A percentile compares a stretch with the other conserved stretches of the same genome.
phyloP scores from a whole-genome alignment of 2,329 filamentous ascomycete species.

The Xylaria arbuscula region DNA sequence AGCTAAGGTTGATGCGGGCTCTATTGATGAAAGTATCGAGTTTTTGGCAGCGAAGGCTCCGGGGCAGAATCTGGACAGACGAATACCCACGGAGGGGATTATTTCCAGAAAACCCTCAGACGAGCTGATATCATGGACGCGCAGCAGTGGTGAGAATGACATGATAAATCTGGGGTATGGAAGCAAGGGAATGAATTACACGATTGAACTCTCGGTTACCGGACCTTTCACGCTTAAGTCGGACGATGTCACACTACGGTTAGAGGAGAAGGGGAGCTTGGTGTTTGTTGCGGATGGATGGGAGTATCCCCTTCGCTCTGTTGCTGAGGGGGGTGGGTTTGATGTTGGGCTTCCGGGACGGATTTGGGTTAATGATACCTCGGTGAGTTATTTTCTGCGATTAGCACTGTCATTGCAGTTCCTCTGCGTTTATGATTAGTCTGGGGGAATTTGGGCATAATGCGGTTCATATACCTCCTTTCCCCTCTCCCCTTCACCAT shows the following conservation, averaged over 20 bases:
- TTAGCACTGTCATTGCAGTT: too few relatives aligned
- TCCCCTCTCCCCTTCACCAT: too few relatives aligned
- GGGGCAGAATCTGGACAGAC: slow-evolving; percentile 58
- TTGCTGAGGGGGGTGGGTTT: slow-evolving; percentile 56
- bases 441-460: too few relatives aligned
- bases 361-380: slow-evolving; percentile 62
- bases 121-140: slow-evolving; percentile 40
- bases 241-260: slow-evolving; percentile 55
- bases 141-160: slow-evolving; percentile 22
- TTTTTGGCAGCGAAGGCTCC: slow-evolving; percentile 54
- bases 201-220: slow-evolving; percentile 52
- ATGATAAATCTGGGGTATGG: slow-evolving; percentile 48
- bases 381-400: slow-evolving; percentile 33
- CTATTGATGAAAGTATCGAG: slow-evolving; percentile 51
- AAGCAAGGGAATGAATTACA: slow-evolving; percentile 61
- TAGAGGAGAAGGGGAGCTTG: slow-evolving; percentile 52
- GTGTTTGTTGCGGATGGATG: slow-evolving; percentile 58
- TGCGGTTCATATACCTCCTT: too few relatives aligned
- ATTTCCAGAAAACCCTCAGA: background rate
- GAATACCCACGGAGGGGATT: slow-evolving; percentile 27
- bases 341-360: slow-evolving; percentile 61
- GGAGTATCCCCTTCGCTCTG: slow-evolving; percentile 61
- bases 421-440: too few relatives aligned
- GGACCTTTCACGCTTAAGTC: slow-evolving; percentile 59
- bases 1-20: slow-evolving; percentile 44